Conservation (phyloP, 176 grass and related monocot genomes). For the Aegilops umbellulata region DNA sequence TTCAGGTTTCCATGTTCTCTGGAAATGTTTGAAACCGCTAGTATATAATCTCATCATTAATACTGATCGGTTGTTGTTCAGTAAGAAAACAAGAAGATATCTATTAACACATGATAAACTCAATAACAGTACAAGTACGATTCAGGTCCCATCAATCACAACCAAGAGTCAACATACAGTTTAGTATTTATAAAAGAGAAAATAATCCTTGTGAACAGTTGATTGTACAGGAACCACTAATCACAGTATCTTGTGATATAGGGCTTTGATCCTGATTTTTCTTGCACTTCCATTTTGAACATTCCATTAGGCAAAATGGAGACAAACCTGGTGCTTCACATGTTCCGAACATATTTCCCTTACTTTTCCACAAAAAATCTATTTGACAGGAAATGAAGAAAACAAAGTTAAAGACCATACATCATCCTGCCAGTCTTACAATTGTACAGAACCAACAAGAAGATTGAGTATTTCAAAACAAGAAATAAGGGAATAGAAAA, state of each 20-base stretch:
- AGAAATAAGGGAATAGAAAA: not conserved
- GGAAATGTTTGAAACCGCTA: slow-evolving; percentile 21
- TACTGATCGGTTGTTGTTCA: slow-evolving; percentile 9
- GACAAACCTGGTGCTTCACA: slow-evolving; percentile 17
- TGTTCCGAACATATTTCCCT: not conserved
- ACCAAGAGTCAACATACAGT: not conserved
- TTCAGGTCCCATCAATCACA: not conserved
- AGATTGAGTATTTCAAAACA: not conserved
- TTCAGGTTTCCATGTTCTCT: not conserved
- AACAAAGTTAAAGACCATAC: not conserved
- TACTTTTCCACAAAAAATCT: slow-evolving; percentile 6
- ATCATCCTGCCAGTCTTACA: slow-evolving; percentile 1
- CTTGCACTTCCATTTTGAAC: not conserved
- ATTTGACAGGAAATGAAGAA: slow-evolving; percentile 3
- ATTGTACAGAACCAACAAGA: not conserved
- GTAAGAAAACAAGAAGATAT: not conserved
- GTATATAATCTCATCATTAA: not conserved
- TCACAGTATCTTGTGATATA: slow-evolving; percentile 20
- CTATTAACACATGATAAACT: not conserved
- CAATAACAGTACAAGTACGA: not conserved
- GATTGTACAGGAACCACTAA: not conserved
- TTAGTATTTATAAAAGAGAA: slow-evolving; percentile 18
- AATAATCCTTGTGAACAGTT: not conserved
- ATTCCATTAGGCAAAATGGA: slow-evolving; percentile 4
- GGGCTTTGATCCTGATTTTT: not conserved